Conservation (phyloP, 1,284 basidiomycete genomes). For the Vanrija pseudolonga region DNA sequence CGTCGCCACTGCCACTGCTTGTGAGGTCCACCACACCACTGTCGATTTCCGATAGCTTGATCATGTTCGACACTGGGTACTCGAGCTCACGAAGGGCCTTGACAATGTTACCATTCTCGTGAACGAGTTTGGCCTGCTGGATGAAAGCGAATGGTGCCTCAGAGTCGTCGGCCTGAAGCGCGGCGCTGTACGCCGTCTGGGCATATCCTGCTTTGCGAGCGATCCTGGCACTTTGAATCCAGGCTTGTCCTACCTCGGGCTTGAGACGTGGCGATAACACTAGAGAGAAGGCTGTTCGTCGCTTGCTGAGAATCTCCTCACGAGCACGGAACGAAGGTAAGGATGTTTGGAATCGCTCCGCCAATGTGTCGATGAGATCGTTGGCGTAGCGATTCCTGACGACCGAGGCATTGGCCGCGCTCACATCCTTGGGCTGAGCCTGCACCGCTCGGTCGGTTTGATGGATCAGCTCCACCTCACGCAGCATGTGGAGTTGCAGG, state of each 20-base stretch:
- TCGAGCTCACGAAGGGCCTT: slow-evolving; percentile 80
- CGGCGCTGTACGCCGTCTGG: slow-evolving; percentile 96
- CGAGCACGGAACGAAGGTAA: slow-evolving; percentile 88
- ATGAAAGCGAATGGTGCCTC: slow-evolving; percentile 78
- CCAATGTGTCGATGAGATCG: slow-evolving; percentile 27
- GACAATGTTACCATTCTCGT: slow-evolving; percentile 73
- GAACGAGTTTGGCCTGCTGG: slow-evolving; percentile 84
- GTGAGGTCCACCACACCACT: slow-evolving; percentile 54
- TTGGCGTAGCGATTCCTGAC: slow-evolving; percentile 11
- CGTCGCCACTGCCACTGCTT: slow-evolving; percentile 46
- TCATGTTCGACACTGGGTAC: slow-evolving; percentile 7
- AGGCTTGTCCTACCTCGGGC: slow-evolving; percentile 71
- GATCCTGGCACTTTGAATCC: slow-evolving; percentile 91
- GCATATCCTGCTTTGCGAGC: slow-evolving; percentile 91
- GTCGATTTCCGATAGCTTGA: background rate
- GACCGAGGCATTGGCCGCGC: background rate
- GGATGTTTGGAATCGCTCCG: slow-evolving; percentile 52
- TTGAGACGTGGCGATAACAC: slow-evolving; percentile 36
- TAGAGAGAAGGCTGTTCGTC: slow-evolving; percentile 74
- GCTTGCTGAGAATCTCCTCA: slow-evolving; percentile 85
- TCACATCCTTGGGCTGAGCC: background rate
- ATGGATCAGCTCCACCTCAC: slow-evolving; percentile 81
- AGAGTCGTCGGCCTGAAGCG: slow-evolving; percentile 80
- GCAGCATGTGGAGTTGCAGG: slow-evolving; percentile 79
- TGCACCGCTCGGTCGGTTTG: slow-evolving; percentile 35